Evolutionary conservation across 306 rosid species (phyloP).

Genomic region (Trifolium subterraneum): DNA sequence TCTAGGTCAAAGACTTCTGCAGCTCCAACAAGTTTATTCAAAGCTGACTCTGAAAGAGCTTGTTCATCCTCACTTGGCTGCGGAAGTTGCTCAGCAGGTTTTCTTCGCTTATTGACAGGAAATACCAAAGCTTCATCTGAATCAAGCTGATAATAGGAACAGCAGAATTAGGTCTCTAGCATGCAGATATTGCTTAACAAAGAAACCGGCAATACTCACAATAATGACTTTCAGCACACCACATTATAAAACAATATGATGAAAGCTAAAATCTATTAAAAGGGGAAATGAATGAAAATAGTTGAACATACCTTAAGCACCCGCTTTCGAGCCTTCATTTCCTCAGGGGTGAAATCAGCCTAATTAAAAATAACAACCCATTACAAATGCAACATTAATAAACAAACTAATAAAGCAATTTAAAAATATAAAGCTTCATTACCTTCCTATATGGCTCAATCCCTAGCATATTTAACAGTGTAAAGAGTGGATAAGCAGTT

Average conservation of each 20-base stretch:
- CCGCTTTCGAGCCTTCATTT: constrained; percentile 78
- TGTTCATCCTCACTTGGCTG: constrained; percentile 65
- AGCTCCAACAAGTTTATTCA: constrained; percentile 77
- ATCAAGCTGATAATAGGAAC: constrained; percentile 52
- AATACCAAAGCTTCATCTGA: constrained; percentile 56
- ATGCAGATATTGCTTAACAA: not conserved
- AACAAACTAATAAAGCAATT: not conserved
- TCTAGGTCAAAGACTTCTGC: constrained; percentile 71
- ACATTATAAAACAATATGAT: not conserved
- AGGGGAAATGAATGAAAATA: not conserved
- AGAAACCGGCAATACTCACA: not conserved
- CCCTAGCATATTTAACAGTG: constrained; percentile 63
- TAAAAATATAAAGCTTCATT: not conserved
- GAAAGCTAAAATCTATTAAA: not conserved
- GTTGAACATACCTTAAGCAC: constrained; percentile 57
- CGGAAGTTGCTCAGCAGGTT: constrained; percentile 49
- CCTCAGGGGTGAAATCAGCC: constrained; percentile 87
- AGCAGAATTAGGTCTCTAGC: constrained; percentile 21
- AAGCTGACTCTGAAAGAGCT: constrained; percentile 70
- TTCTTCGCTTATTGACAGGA: constrained; percentile 63
- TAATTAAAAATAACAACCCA: constrained; percentile 39
- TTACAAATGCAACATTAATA: constrained; percentile 18
- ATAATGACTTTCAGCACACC: not conserved
- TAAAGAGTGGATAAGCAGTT: constrained; percentile 65
- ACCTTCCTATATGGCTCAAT: constrained; percentile 70